Evolutionary conservation across 1,284 basidiomycete species (phyloP).

Genomic region (Retiboletus flavoniger): DNA sequence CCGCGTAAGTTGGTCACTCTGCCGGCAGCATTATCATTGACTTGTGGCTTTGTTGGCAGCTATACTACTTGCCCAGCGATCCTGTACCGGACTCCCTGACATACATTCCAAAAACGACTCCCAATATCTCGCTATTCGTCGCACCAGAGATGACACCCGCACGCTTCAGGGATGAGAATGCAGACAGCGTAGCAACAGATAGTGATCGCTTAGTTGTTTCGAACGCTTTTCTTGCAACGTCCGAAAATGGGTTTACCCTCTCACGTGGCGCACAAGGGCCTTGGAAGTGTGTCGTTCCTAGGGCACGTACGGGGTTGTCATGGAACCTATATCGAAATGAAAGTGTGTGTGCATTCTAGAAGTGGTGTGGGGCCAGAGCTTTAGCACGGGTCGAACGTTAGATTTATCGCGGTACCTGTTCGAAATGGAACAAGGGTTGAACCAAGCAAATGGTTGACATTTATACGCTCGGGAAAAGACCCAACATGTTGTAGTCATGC

Average conservation of each 20-base stretch:
- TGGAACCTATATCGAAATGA: constrained; percentile 10
- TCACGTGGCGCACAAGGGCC: constrained; percentile 26
- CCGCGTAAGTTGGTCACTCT: constrained; percentile 46
- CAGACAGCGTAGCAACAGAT: constrained; percentile 3
- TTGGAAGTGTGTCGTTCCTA: constrained; percentile 44
- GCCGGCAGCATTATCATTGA: not conserved
- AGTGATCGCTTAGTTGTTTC: constrained; percentile 24
- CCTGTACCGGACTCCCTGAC: not conserved
- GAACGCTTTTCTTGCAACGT: constrained; percentile 50
- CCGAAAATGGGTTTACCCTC: constrained; percentile 57
- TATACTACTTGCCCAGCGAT: constrained; percentile 19
- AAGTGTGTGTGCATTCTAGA: too few relatives aligned
- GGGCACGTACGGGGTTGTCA: constrained; percentile 27
- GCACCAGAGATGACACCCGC: constrained; percentile 15
- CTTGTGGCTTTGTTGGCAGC: constrained; percentile 7
- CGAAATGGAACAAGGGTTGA: not conserved
- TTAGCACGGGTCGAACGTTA: too few relatives aligned
- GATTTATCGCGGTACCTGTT: not conserved
- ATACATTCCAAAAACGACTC: not conserved
- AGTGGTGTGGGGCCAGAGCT: too few relatives aligned
- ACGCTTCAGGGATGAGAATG: not conserved
- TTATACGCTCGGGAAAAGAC: not conserved
- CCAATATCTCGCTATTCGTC: constrained; percentile 23
- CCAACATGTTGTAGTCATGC: too few relatives aligned
- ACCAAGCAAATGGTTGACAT: not conserved